A percentile compares a stretch with the other conserved stretches of the same genome.
These are phyloP conservation scores for Solanum hybrid DNA, from an alignment of 305 asterid species.

Conservation along the genomic window DNA sequence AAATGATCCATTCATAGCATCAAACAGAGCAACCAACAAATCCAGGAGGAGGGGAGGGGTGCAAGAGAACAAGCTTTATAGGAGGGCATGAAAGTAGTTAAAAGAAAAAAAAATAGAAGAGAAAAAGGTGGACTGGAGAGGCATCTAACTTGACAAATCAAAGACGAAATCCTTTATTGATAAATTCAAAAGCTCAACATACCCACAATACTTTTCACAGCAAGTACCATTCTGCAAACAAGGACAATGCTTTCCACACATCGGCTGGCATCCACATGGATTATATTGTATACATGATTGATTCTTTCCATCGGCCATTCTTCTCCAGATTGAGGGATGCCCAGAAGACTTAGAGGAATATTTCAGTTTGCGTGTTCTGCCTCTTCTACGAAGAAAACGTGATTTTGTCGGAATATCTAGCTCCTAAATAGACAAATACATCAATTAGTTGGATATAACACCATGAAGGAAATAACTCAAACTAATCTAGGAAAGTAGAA, in stretches of 20 bases:
- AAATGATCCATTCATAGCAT: neutral
- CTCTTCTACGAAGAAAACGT: conserved; percentile 83
- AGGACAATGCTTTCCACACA: conserved; percentile 90
- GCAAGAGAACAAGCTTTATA: neutral
- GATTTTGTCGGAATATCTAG: conserved; percentile 55
- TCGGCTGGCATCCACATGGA: conserved; percentile 81
- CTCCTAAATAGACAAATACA: conserved; percentile 29
- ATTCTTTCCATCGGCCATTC: conserved; percentile 83
- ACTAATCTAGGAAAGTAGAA: neutral
- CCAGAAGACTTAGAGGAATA: conserved; percentile 97
- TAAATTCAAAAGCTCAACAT: conserved; percentile 14
- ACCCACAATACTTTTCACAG: conserved; percentile 99
- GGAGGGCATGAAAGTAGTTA: neutral
- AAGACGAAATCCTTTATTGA: neutral
- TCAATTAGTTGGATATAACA: neutral
- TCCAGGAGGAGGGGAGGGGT: neutral
- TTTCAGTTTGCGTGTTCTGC: conserved; percentile 81
- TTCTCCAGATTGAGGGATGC: conserved; percentile 96
- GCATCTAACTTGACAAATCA: neutral
- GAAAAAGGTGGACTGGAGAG: neutral
- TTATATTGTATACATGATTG: conserved; percentile 56
- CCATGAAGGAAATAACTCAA: conserved; percentile 2
- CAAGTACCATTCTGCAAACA: conserved; percentile 75
- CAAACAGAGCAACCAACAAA: neutral
- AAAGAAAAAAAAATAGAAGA: neutral